These are phyloP conservation scores for Sarocladium oryzae DNA, from an alignment of 2,329 filamentous ascomycete species.

Conservation along the genomic window DNA sequence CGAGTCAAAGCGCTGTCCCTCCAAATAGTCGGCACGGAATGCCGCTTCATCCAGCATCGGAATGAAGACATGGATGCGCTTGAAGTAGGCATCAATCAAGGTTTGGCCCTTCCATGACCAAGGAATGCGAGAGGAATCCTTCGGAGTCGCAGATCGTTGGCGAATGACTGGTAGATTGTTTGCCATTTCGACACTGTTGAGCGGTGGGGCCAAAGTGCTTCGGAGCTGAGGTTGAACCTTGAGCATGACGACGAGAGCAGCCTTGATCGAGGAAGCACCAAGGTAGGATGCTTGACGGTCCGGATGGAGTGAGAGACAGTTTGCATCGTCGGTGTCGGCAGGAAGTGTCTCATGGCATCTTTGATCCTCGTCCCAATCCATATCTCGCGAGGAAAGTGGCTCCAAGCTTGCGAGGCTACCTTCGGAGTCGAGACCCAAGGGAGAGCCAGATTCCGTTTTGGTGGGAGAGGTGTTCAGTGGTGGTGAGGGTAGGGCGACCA, in stretches of 20 bases:
- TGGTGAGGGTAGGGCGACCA: constrained; percentile 43
- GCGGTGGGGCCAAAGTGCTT: constrained; percentile 38
- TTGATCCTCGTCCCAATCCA: constrained; percentile 61
- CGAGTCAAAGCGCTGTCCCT: constrained; percentile 50
- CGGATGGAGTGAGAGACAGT: constrained; percentile 52
- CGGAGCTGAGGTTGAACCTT: constrained; percentile 44
- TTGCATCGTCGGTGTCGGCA: constrained; percentile 51
- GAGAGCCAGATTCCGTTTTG: constrained; percentile 42
- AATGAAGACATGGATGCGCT: constrained; percentile 63
- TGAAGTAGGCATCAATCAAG: constrained; percentile 70
- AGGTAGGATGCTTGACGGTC: constrained; percentile 61
- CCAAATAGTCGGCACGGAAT: constrained; percentile 58
- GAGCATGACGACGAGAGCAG: constrained; percentile 65
- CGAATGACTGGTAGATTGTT: constrained; percentile 38
- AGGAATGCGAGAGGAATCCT: constrained; percentile 43
- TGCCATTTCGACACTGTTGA: constrained; percentile 39
- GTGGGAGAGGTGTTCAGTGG: constrained; percentile 44
- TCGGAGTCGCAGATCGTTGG: constrained; percentile 35
- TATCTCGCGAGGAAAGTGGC: constrained; percentile 59
- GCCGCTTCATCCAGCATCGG: constrained; percentile 68
- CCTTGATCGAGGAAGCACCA: constrained; percentile 69
- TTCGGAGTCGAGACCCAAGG: constrained; percentile 30
- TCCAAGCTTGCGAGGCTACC: constrained; percentile 50
- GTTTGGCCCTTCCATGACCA: constrained; percentile 61
- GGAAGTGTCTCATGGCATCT: constrained; percentile 48